Evolutionary conservation across 345 rosid species (phyloP).

Genomic region (Anacardium occidentale): DNA sequence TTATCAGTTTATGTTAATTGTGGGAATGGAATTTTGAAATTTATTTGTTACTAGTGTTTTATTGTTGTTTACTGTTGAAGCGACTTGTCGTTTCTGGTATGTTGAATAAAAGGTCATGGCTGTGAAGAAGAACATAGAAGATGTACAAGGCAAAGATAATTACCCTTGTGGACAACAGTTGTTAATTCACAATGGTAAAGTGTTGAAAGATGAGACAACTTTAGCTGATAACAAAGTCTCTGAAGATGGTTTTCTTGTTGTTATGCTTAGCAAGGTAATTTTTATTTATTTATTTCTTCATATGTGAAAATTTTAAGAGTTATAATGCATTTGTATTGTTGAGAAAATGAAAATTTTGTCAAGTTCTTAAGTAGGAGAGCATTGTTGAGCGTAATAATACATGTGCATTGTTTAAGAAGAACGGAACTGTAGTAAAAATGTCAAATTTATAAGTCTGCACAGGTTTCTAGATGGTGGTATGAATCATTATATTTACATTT

Average conservation of each 20-base stretch:
- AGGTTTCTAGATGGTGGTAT: too few relatives aligned
- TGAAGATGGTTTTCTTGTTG: conserved; percentile 96
- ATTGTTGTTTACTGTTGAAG: not conserved
- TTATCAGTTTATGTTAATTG: not conserved
- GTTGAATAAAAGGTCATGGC: conserved; percentile 62
- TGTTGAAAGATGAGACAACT: conserved; percentile 94
- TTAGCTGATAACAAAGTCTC: conserved; percentile 75
- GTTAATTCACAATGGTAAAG: conserved; percentile 95
- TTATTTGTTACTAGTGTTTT: not conserved
- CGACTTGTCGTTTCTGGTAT: not conserved
- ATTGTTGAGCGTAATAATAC: not conserved
- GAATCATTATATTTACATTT: too few relatives aligned
- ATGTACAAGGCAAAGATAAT: conserved; percentile 88
- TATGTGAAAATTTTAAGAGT: not conserved
- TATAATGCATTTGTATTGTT: too few relatives aligned
- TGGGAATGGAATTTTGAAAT: not conserved
- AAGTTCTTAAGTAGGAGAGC: not conserved
- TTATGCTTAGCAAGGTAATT: conserved; percentile 96
- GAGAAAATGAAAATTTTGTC: too few relatives aligned
- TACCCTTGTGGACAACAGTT: conserved; percentile 95
- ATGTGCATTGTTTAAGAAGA: not conserved
- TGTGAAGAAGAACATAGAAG: conserved; percentile 97
- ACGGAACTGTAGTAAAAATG: not conserved
- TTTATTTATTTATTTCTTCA: not conserved
- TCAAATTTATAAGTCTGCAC: not conserved